These are phyloP conservation scores for Gelatoporia subvermispora DNA, from an alignment of 768 basidiomycete species.

Conservation along the genomic window DNA sequence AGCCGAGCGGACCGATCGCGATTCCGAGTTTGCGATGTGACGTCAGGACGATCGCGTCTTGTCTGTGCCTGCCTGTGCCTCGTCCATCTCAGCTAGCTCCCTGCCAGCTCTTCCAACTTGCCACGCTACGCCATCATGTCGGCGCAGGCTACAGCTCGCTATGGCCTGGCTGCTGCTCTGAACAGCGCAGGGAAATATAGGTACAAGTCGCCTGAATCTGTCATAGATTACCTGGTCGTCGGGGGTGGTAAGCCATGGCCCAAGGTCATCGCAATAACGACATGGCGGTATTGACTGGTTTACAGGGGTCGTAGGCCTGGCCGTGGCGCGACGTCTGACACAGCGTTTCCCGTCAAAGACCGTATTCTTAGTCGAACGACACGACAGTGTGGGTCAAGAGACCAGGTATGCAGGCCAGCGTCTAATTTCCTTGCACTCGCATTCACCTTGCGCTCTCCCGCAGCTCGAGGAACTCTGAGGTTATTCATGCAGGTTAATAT, in stretches of 20 bases:
- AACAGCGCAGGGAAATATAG: constrained; percentile 55
- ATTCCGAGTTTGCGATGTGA: constrained; percentile 3
- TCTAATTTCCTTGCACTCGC: too few relatives aligned
- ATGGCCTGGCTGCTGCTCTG: constrained; percentile 51
- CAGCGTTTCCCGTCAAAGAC: constrained; percentile 60
- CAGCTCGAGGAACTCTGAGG: constrained; percentile 92
- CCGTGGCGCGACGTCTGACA: constrained; percentile 73
- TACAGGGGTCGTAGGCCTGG: constrained; percentile 78
- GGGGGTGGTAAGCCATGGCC: constrained; percentile 63
- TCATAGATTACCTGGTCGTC: constrained; percentile 80
- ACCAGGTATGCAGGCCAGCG: constrained; percentile 51
- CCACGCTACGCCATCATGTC: too few relatives aligned
- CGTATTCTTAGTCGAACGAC: constrained; percentile 80
- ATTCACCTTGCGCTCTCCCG: too few relatives aligned
- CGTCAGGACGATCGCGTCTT: constrained; percentile 10
- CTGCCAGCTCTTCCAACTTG: not conserved
- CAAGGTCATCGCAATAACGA: not conserved
- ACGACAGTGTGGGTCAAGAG: constrained; percentile 73
- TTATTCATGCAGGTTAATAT: constrained; percentile 81
- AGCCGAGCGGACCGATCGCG: not conserved
- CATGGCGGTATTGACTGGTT: not conserved
- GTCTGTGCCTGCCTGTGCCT: too few relatives aligned
- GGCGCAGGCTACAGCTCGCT: too few relatives aligned
- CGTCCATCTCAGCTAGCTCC: too few relatives aligned
- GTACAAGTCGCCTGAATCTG: constrained; percentile 66